Evolutionary conservation across 129 eudicot species (phyloP).

Genomic region (Helianthus tuberosus): DNA sequence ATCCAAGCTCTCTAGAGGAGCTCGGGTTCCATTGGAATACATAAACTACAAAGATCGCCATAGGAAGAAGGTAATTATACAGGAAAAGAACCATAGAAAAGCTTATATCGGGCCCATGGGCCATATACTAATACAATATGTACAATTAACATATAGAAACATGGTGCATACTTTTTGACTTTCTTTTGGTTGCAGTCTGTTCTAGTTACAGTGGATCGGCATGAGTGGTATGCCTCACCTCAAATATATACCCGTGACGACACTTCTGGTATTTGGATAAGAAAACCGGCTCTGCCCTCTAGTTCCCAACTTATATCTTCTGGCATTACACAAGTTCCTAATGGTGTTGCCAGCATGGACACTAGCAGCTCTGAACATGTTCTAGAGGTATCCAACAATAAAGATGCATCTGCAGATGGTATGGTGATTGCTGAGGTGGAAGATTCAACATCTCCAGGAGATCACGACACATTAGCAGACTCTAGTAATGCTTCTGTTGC

Average conservation of each 20-base stretch:
- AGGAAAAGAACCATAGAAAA: not conserved
- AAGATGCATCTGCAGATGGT: constrained; percentile 53
- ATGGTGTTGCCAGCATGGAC: constrained; percentile 58
- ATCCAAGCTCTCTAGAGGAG: constrained; percentile 79
- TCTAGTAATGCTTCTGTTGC: constrained; percentile 79
- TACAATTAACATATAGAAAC: not conserved
- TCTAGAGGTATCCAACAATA: constrained; percentile 56
- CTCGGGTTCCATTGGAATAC: constrained; percentile 86
- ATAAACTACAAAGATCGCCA: constrained; percentile 83
- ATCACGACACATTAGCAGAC: constrained; percentile 54
- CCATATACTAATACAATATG: no score
- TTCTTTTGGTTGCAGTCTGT: constrained; percentile 69
- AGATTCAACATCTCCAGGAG: constrained; percentile 41
- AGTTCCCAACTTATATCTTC: constrained; percentile 47
- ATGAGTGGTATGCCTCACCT: constrained; percentile 95
- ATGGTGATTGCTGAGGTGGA: constrained; percentile 47
- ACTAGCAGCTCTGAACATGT: constrained; percentile 46
- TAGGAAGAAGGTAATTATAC: constrained; percentile 63
- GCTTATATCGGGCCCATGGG: no score
- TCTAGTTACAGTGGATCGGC: constrained; percentile 86
- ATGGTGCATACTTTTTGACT: not conserved
- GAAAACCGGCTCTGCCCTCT: constrained; percentile 56
- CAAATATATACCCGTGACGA: constrained; percentile 85
- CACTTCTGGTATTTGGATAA: constrained; percentile 73
- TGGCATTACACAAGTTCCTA: constrained; percentile 36